phyloP scores from a whole-genome alignment of 306 rosid genomes.

The Cucurbita argyrosperma region DNA sequence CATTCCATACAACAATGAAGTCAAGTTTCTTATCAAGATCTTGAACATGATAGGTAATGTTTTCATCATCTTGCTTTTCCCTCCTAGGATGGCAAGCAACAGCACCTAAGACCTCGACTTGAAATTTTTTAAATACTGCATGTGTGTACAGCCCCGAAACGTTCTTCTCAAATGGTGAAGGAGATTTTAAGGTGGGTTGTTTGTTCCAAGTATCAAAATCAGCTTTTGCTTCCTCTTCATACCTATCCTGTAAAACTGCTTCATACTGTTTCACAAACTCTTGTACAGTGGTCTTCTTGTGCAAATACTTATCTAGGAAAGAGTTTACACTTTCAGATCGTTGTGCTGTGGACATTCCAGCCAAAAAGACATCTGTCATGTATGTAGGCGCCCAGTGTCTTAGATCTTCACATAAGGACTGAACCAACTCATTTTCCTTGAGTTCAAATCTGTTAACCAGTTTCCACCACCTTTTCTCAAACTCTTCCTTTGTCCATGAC shows the following conservation, averaged over 20 bases:
- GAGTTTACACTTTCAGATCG: slow-evolving; percentile 92
- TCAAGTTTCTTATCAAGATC: slow-evolving; percentile 70
- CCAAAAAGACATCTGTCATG: slow-evolving; percentile 62
- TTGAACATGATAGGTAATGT: slow-evolving; percentile 49
- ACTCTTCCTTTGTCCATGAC: slow-evolving; percentile 69
- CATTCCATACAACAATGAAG: slow-evolving; percentile 53
- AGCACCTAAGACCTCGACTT: slow-evolving; percentile 87
- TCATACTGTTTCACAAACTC: slow-evolving; percentile 82
- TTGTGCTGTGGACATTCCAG: slow-evolving; percentile 75
- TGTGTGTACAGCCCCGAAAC: slow-evolving; percentile 67
- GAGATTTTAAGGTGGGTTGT: slow-evolving; percentile 60
- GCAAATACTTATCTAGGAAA: slow-evolving; percentile 83
- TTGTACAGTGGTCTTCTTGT: slow-evolving; percentile 73
- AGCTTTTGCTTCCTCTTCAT: slow-evolving; percentile 98
- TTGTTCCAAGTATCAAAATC: slow-evolving; percentile 90
- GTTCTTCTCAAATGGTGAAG: slow-evolving; percentile 91
- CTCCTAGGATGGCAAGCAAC: slow-evolving; percentile 86
- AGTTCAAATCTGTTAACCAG: slow-evolving; percentile 63
- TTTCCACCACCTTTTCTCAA: slow-evolving; percentile 84
- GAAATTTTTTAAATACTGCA: slow-evolving; percentile 83
- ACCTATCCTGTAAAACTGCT: slow-evolving; percentile 78
- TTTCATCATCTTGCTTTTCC: slow-evolving; percentile 55
- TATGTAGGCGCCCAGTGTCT: slow-evolving; percentile 77
- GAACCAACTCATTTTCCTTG: slow-evolving; percentile 68
- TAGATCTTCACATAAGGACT: slow-evolving; percentile 58